Evolutionary conservation across 78 protist species (phyloP), one percentile per base, ranked within the genome.

Genomic region (Bigelowiella natans): DNA sequence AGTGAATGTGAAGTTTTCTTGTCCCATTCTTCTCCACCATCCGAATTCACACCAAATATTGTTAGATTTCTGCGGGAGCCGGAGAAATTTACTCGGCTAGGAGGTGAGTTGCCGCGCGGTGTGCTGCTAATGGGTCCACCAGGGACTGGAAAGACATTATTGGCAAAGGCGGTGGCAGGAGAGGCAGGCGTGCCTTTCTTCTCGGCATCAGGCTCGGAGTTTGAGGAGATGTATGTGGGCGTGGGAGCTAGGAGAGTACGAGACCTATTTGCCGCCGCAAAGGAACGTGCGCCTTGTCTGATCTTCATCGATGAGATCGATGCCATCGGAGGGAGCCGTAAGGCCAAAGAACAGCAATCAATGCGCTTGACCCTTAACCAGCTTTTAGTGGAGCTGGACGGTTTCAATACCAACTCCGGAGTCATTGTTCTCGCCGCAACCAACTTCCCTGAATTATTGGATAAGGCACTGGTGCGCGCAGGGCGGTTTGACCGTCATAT

Each of bases 91-190:
- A 7, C 73, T 51, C 73, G 73, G 37, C 11, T 83, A 18, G 86
- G 86, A 30, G 11, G 86, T 28, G 37, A 83, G 86, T 2, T 83
- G 11, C 86, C 86, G 3, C 73, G 73, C 18, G 91, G 99, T 36
- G 98, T 95, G 0, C 30, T 98, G 11, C 91, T 98, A 64, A 88
- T 93, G 28, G 99, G 99, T 0, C 99, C 99, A 28, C 99, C 99
- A 82, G 99, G 99, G 11, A 97, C 99, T 88, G 99, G 99, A 63
- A 99, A 99, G 97, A 99, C 99, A 26, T 95, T 99, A 38, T 94
- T 99, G 31, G 99, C 99, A 91, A 99, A 99, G 95, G 99, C 99
- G 86, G 96, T 99, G 83, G 99, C 99, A 63, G 97, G 97, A 90
- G 99, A 98, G 92, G 96, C 99, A 7, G 94, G 89, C 31, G 29